phyloP scores from a whole-genome alignment of 2,329 filamentous ascomycete genomes.

The Pyricularia sp. region DNA sequence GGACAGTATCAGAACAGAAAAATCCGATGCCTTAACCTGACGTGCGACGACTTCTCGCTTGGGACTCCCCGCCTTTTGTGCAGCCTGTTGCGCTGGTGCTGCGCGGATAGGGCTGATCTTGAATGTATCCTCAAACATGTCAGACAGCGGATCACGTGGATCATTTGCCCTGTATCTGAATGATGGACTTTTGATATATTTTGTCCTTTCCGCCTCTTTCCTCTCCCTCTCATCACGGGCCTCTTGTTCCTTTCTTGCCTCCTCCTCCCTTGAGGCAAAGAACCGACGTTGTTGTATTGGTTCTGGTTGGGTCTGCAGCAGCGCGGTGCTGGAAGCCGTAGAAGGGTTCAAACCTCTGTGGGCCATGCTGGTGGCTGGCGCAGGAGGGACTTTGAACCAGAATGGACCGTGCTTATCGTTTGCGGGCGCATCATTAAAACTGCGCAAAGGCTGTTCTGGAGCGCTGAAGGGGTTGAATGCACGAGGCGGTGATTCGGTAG shows the following conservation, averaged over 20 bases:
- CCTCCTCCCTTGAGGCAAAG: not conserved
- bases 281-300: not conserved
- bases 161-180: slow-evolving; percentile 20
- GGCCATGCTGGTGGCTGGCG: slow-evolving; percentile 54
- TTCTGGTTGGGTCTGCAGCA: slow-evolving; percentile 27
- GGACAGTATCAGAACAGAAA: slow-evolving; percentile 1
- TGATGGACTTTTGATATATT: not conserved
- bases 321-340: slow-evolving; percentile 35
- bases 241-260: not conserved
- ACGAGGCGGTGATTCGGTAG: slow-evolving; percentile 45
- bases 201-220: not conserved
- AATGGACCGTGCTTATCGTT: slow-evolving; percentile 45
- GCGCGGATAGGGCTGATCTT: slow-evolving; percentile 23
- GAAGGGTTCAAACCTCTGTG: slow-evolving; percentile 51
- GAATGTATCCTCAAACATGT: slow-evolving; percentile 34
- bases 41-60: not conserved
- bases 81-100: not conserved
- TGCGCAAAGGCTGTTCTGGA: slow-evolving; percentile 26
- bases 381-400: slow-evolving; percentile 60
- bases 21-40: not conserved
- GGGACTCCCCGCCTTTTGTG: not conserved
- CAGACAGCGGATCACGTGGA: slow-evolving; percentile 32
- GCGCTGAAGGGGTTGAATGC: slow-evolving; percentile 40
- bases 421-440: slow-evolving; percentile 36
- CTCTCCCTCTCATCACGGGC: not conserved